A percentile compares a stretch with the other conserved stretches of the same genome.
phyloP scores from a whole-genome alignment of 805 yeast genomes.

The Saturnispora sanitii region DNA sequence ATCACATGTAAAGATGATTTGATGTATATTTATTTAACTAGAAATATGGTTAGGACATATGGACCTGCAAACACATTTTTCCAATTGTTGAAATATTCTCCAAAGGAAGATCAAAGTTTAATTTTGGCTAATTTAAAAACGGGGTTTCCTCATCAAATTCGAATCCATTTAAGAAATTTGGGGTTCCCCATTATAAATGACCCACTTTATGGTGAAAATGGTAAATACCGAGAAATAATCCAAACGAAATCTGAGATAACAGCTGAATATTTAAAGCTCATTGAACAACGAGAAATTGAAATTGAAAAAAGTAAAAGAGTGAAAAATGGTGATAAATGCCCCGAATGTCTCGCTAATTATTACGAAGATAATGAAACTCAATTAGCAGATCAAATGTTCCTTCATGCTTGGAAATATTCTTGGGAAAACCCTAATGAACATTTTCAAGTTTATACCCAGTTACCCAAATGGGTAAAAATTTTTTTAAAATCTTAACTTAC shows the following conservation, averaged over 20 bases:
- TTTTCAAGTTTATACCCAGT: constrained; percentile 1
- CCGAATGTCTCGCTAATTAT: constrained; percentile 23
- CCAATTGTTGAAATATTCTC: constrained; percentile 18
- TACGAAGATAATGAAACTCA: constrained; percentile 20
- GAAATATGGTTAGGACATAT: constrained; percentile 14
- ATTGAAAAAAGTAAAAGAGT: constrained; percentile 15
- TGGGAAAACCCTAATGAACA: background rate
- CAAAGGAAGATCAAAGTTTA: constrained; percentile 29
- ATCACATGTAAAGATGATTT: constrained; percentile 30
- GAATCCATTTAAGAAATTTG: constrained; percentile 41
- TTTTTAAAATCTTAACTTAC: constrained; percentile 1
- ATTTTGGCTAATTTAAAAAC: constrained; percentile 37
- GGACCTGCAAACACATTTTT: constrained; percentile 18
- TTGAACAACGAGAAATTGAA: constrained; percentile 11
- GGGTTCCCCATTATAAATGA: constrained; percentile 29
- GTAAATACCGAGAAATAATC: constrained; percentile 11
- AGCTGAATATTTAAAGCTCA: constrained; percentile 6
- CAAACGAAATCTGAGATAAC: constrained; percentile 5
- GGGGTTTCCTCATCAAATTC: constrained; percentile 46
- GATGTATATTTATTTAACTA: constrained; percentile 20
- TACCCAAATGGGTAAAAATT: constrained; percentile 6
- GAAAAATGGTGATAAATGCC: constrained; percentile 19
- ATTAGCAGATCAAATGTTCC: constrained; percentile 31
- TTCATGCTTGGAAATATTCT: constrained; percentile 35
- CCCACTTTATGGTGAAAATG: constrained; percentile 20